Base-by-base conservation (phyloP, 164 flowering plant species). In the Nelumbo lutea region DNA sequence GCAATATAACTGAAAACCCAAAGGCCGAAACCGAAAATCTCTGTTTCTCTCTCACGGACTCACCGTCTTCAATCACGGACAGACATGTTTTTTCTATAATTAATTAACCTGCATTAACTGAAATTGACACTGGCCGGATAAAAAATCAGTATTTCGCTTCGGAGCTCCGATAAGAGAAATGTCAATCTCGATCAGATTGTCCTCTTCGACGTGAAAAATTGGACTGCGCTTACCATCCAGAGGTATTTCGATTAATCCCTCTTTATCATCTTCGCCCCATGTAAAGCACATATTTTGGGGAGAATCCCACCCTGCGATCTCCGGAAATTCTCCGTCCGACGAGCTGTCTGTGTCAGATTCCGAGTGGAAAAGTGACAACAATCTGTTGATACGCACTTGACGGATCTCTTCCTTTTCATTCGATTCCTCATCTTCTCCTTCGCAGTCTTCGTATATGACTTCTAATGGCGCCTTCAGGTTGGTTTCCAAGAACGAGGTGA, bases 381-480 rank as follows among this genome's bases (percentile, higher is more conserved):
- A 73, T 55, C 76, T 83, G 41, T 71, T 73, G 5, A 78, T 59
- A 5, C 68, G 76, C 62, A 55, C 10, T 38, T 45, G 61, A 60
- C 50, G 58, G 60, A 14, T 66, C 60, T 64, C 68, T 58, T 66
- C 62, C 10, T 44, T 66, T 9, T 59, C 71, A 42, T 67, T 65
- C 55, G 59, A 59, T 2, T 72, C 85, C 6, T 76, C 83, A 27
- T 83, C 85, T 68, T 81, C 88, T 1, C 81, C 91, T 68, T 87
- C 94, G 71, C 81, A 73, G 9, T 67, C 92, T 75, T 92, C 98
- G 83, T 90, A 78, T 70, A 93, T 93, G 7, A 90, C 87, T 65
- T 88, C 93, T 65, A 93, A 75, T 45, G 98, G 98, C 39, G 92
- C 95, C 9, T 83, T 77, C 67, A 88, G 83, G 69, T 89, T 73